Evolutionary conservation across 2,329 filamentous ascomycete genomes (phyloP).

Genomic region (Calycina herbarum): DNA sequence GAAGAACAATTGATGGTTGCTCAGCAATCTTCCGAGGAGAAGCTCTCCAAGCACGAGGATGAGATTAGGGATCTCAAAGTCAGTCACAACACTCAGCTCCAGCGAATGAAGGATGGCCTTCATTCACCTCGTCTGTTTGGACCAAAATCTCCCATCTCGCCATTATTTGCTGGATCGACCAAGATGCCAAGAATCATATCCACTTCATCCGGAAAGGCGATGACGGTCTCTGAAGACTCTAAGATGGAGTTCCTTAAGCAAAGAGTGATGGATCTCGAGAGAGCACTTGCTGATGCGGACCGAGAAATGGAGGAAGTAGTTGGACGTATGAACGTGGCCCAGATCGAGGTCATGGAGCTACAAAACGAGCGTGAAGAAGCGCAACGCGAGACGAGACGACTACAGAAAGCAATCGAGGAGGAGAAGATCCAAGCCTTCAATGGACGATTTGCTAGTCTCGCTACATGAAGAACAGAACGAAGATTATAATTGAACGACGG

Average conservation of each 20-base stretch:
- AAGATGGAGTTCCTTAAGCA: constrained; percentile 75
- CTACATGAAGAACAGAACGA: constrained; percentile 20
- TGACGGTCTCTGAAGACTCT: constrained; percentile 67
- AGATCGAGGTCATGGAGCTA: constrained; percentile 76
- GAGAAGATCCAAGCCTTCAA: constrained; percentile 35
- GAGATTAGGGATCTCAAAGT: constrained; percentile 76
- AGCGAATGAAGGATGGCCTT: constrained; percentile 62
- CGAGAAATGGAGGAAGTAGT: constrained; percentile 83
- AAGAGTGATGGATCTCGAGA: constrained; percentile 82
- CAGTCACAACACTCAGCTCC: constrained; percentile 73
- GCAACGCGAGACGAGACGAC: constrained; percentile 65
- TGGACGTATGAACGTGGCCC: constrained; percentile 75
- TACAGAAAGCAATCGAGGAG: constrained; percentile 65
- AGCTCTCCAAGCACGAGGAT: constrained; percentile 80
- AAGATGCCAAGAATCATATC: constrained; percentile 56
- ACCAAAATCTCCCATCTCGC: constrained; percentile 61
- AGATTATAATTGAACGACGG: not conserved
- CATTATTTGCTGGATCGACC: constrained; percentile 54
- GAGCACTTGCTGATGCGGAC: constrained; percentile 73
- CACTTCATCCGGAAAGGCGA: constrained; percentile 53
- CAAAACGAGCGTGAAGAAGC: constrained; percentile 76
- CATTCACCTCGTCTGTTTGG: constrained; percentile 53
- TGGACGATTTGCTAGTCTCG: constrained; percentile 33
- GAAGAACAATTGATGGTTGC: constrained; percentile 83
- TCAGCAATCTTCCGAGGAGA: constrained; percentile 84